phyloP scores from a whole-genome alignment of 176 grass and related monocot species.

The Stipa capillata region DNA sequence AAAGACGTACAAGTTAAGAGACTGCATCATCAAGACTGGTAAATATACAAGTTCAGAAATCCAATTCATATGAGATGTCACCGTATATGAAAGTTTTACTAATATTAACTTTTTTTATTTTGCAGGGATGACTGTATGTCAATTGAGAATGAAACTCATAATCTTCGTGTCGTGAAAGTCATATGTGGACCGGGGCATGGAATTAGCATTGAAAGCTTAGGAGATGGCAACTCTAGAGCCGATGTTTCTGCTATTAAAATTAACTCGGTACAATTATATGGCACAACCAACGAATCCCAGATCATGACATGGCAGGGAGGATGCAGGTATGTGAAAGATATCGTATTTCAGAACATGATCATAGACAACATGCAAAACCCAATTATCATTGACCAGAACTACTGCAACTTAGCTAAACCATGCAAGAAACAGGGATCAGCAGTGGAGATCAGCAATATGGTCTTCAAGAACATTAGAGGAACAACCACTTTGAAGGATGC shows the following conservation, averaged over 20 bases:
- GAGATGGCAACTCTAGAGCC: conserved; percentile 3
- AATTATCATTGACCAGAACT: conserved; percentile 54
- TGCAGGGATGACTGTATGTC: conserved; percentile 35
- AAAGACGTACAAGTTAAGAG: background rate
- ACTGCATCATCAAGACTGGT: conserved; percentile 22
- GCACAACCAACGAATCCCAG: conserved; percentile 45
- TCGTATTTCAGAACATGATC: conserved; percentile 38
- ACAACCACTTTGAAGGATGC: conserved; percentile 43
- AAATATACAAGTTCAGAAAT: no score
- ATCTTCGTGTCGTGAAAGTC: conserved; percentile 1
- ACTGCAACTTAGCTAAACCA: conserved; percentile 13
- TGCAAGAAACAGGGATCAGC: conserved; percentile 23
- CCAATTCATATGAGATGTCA: no score
- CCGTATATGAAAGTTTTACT: no score
- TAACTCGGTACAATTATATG: conserved; percentile 17
- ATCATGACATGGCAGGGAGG: conserved; percentile 65
- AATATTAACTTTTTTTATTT: no score
- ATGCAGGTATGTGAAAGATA: conserved; percentile 29
- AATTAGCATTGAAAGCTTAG: conserved; percentile 54
- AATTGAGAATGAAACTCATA: conserved; percentile 10
- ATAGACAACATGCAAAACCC: conserved; percentile 43
- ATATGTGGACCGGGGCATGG: conserved; percentile 30
- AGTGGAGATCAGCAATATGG: conserved; percentile 40
- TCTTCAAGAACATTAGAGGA: conserved; percentile 59
- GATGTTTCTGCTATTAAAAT: conserved; percentile 38